phyloP scores from a whole-genome alignment of 2,329 filamentous ascomycete species.

The Plenodomus biglobosus region DNA sequence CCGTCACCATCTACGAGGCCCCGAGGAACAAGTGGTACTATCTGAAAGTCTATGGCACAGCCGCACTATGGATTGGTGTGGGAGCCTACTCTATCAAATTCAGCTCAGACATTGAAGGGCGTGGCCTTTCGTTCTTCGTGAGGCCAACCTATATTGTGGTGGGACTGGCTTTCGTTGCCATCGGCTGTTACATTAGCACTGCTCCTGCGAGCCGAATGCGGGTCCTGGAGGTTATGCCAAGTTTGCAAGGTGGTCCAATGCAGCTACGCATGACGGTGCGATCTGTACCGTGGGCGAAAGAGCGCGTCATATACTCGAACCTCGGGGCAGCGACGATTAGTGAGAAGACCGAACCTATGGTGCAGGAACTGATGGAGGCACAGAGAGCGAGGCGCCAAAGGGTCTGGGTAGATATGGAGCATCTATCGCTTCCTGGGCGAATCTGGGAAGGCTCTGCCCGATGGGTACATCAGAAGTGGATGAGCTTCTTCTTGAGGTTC shows the following conservation, averaged over 20 bases:
- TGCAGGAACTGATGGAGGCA: constrained; percentile 34
- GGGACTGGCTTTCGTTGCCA: constrained; percentile 28
- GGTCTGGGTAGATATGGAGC: constrained; percentile 30
- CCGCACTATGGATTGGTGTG: constrained; percentile 26
- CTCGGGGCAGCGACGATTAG: constrained; percentile 32
- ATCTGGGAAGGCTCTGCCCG: constrained; percentile 34
- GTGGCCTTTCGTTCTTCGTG: constrained; percentile 36
- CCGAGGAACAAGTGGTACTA: constrained; percentile 32
- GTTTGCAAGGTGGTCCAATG: constrained; percentile 29
- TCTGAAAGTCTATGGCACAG: constrained; percentile 31
- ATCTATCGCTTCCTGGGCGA: constrained; percentile 23
- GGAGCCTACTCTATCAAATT: constrained; percentile 36
- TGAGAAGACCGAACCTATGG: constrained; percentile 38
- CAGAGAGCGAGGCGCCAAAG: constrained; percentile 30
- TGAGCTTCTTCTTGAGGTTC: constrained; percentile 39
- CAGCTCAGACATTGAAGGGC: constrained; percentile 34
- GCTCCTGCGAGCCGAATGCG: constrained; percentile 35
- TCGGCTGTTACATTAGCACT: constrained; percentile 36
- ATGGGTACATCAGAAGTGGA: constrained; percentile 41
- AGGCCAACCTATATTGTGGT: constrained; percentile 39
- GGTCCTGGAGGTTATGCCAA: constrained; percentile 36
- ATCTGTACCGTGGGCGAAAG: constrained; percentile 28
- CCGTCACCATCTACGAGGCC: constrained; percentile 39
- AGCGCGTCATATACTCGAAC: constrained; percentile 32
- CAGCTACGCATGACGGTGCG: constrained; percentile 35